Evolutionary conservation across 2,329 filamentous ascomycete species (phyloP), one percentile per base, ranked within the genome.

Genomic region (Sclerotinia trifoliorum): DNA sequence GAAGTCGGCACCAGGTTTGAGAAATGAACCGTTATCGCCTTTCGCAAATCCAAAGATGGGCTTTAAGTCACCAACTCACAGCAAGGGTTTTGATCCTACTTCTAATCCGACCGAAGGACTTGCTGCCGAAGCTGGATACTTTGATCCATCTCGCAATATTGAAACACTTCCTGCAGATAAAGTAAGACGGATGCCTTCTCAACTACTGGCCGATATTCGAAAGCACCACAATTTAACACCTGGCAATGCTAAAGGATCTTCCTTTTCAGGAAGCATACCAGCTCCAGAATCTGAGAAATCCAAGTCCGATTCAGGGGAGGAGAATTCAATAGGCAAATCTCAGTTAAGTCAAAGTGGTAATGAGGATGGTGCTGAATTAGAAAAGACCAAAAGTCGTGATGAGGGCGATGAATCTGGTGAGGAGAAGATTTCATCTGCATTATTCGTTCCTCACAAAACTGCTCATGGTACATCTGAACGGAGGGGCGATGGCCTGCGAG

Each of bases 401-500:
- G 84, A 85, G 32, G 84, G 85, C 60, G 82, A 85, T 42, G 83
- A 85, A 66, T 93, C 90, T 19, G 90, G 91, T 68, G 88, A 91
- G 77, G 92, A 95, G 78, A 92, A 94, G 78, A 93, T 95, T 71
- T 93, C 90, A n/a, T 94, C 91, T 44, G 92, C 92, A 32, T 84
- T 93, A 52, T 95, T 95, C 77, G 83, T 93, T 60, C 92, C 92
- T 54, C 92, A 94, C 80, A 88, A 92, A 74, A 84, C 83, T 32
- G 72, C 75, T 55, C 75, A 83, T 69, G 77, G 84, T 57, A 79
- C 79, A 39, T 75, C 80, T 13, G 80, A 82, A 55, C 78, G 69
- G 6, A 65, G 68, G 26, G 67, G 68, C 35, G 66, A 69, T 35
- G 66, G 52, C 5, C 65, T 62, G 21, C 67, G 69, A 39, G 65